These are phyloP conservation scores for Fonsecaea multimorphosa DNA, from an alignment of 2,329 filamentous ascomycete species.

Conservation along the genomic window DNA sequence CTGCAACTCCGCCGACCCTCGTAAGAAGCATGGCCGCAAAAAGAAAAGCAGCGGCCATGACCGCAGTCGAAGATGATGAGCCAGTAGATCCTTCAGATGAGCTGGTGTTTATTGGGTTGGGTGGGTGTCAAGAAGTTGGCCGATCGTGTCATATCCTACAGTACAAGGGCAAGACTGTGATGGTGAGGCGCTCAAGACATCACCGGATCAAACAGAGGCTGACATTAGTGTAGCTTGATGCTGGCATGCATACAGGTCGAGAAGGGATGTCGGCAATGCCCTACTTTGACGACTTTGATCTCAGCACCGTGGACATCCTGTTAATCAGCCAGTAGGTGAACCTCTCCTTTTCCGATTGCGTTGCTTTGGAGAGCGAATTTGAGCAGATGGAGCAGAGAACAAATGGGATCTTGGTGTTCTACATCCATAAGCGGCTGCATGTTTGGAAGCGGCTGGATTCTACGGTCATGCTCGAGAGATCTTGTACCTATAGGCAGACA, in stretches of 20 bases:
- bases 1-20: neutral
- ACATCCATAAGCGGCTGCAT: neutral
- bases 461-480: constrained; percentile 7
- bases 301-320: constrained; percentile 95
- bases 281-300: constrained; percentile 98
- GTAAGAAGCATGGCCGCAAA: constrained; percentile 79
- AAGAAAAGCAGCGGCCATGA: constrained; percentile 81
- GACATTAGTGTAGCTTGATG: constrained; percentile 73
- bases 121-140: constrained; percentile 95
- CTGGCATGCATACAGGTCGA: constrained; percentile 83
- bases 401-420: neutral
- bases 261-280: constrained; percentile 91
- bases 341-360: constrained; percentile 38
- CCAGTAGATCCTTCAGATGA: constrained; percentile 92
- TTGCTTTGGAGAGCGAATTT: constrained; percentile 23
- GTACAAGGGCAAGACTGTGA: constrained; percentile 99
- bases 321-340: constrained; percentile 96
- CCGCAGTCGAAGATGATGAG: constrained; percentile 70
- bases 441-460: constrained; percentile 4
- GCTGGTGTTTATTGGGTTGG: constrained; percentile 89
- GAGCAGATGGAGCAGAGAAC: neutral
- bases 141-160: constrained; percentile 97
- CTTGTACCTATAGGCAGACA: constrained; percentile 34
- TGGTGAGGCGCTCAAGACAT: constrained; percentile 66
- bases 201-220: constrained; percentile 11